These are phyloP conservation scores for Teratosphaeria gauchensis DNA, from an alignment of 2,329 filamentous ascomycete species.

Conservation along the genomic window DNA sequence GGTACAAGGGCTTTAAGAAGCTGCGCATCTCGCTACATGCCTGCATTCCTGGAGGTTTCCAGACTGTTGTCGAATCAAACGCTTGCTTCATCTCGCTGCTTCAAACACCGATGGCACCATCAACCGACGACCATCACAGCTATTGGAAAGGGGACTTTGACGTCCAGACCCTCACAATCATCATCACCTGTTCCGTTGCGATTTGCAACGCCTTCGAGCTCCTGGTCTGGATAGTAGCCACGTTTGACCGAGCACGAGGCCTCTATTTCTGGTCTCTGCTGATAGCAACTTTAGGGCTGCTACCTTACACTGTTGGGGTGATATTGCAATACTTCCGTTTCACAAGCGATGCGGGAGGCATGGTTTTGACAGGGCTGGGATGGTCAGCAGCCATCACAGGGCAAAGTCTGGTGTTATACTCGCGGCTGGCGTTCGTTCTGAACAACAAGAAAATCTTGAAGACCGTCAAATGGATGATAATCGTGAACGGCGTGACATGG, in stretches of 20 bases:
- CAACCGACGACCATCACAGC: background rate
- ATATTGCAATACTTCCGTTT: background rate
- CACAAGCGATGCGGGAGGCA: background rate
- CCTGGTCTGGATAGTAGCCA: slow-evolving; percentile 33
- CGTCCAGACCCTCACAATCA: background rate
- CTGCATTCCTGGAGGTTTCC: too few relatives aligned
- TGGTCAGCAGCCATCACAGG: background rate
- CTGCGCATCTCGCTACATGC: too few relatives aligned
- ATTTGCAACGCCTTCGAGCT: slow-evolving; percentile 34
- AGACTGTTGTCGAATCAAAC: too few relatives aligned
- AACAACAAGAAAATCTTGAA: background rate
- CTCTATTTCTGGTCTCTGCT: slow-evolving; percentile 42
- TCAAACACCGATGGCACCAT: background rate
- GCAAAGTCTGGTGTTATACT: background rate
- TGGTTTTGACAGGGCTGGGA: background rate
- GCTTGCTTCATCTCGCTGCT: too few relatives aligned
- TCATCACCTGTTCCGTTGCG: background rate
- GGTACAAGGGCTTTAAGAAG: too few relatives aligned
- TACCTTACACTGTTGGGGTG: slow-evolving; percentile 9
- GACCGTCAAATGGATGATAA: background rate
- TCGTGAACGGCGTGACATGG: background rate
- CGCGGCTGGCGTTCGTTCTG: background rate
- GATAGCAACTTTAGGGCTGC: slow-evolving; percentile 32
- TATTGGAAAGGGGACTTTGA: background rate
- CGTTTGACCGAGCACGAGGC: slow-evolving; percentile 36